Base-by-base conservation (phyloP, 2,329 filamentous ascomycete genomes). In the Basipetospora chlamydospora region DNA sequence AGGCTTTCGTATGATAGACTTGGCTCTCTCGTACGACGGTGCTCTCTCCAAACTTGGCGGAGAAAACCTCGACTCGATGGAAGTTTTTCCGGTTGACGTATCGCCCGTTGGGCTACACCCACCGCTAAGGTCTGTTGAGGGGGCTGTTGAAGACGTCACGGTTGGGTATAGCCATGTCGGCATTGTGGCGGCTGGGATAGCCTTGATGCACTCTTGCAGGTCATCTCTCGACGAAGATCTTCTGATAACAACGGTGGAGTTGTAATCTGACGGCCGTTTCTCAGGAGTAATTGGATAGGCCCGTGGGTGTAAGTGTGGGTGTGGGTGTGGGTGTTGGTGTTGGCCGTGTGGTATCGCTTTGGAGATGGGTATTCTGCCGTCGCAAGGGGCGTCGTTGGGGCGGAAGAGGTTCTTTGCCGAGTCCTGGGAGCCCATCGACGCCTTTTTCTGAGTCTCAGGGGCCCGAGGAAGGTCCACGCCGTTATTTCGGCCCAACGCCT, bases 71-170 rank as follows among this genome's bases (percentile, higher is more conserved):
- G 56, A 57, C 23, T 58, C 54, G 4, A 54, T n/a, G 10, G 54
- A 58, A 1, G 52, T 54, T 33, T 54, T 56, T n/a, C 43, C 43
- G 1, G 55, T 55, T 11, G 49, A 51, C 28, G 20, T 21, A 10
- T 38, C 26, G 15, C 16, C 26, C 11, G 17, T 11, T 8, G 37
- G 23, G 16, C 31, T 30, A n/a, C 35, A 39, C 6, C 20, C 32
- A 13, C 29, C 29, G 26, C 37, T 39, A 13, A 26, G 10, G 29
- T 35, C 29, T n/a, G 37, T 39, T n/a, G 37, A 39, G 9, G 31
- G 25, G 15, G 32, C 12, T 5, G 18, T 16, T 15, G 36, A 38
- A 11, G 36, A 33, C 17, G n/a, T n/a, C n/a, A 33, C 11, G 18
- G 28, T 15, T 11, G 30, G 23, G 13, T 23, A 25, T 13, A 26